Conservation (phyloP, 2,329 filamentous ascomycete species). For the Apiospora saccharicola region DNA sequence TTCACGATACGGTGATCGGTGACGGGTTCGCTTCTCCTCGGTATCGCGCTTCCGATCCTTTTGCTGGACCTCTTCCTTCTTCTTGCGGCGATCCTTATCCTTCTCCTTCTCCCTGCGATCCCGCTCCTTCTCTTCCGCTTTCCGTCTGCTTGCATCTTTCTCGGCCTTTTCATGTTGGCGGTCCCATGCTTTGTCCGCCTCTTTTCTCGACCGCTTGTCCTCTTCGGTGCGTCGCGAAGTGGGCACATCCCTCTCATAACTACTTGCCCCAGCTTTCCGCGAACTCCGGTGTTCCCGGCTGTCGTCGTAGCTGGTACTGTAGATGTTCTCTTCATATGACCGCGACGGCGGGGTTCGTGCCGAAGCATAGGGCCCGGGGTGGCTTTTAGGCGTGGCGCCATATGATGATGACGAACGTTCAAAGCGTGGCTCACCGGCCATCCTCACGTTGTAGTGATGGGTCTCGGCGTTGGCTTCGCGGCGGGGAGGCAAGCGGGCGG, state of each 20-base stretch:
- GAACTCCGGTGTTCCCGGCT: constrained; percentile 32
- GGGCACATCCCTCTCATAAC: constrained; percentile 48
- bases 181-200: constrained; percentile 34
- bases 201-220: constrained; percentile 44
- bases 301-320: constrained; percentile 25
- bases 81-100: constrained; percentile 36
- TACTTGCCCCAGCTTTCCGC: constrained; percentile 31
- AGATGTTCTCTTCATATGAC: constrained; percentile 27
- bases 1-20: neutral
- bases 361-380: constrained; percentile 10
- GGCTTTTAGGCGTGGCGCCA: constrained; percentile 14
- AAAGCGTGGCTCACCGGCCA: neutral
- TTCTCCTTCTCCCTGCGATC: constrained; percentile 46
- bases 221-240: constrained; percentile 46
- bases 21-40: constrained; percentile 38
- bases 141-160: constrained; percentile 33
- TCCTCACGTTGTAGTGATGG: constrained; percentile 25
- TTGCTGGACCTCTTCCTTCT: constrained; percentile 38
- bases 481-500: constrained; percentile 25
- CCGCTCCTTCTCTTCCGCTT: constrained; percentile 40
- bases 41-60: constrained; percentile 40
- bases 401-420: constrained; percentile 2
- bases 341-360: constrained; percentile 25
- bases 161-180: constrained; percentile 32
- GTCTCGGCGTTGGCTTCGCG: constrained; percentile 18